A percentile compares a stretch with the other conserved stretches of the same genome.
phyloP scores from a whole-genome alignment of 257 asterid genomes.

The Lithospermum erythrorhizon region DNA sequence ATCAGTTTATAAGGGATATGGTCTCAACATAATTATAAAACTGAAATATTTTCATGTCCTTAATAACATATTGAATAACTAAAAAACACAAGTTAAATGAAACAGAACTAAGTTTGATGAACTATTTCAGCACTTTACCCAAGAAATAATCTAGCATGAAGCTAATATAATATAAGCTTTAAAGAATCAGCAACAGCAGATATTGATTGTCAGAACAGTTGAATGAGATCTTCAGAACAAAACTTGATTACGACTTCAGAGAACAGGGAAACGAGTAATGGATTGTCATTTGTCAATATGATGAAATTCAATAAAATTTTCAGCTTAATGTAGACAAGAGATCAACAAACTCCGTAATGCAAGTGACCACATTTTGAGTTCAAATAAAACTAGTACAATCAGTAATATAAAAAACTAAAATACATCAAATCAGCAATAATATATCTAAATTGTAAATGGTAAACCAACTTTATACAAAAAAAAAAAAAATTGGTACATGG shows the following conservation, averaged over 20 bases:
- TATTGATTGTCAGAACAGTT: too few species aligned
- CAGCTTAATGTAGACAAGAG: not conserved
- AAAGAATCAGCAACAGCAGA: too few species aligned
- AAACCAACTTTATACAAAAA: too few species aligned
- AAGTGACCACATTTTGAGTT: not conserved
- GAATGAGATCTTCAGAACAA: not conserved
- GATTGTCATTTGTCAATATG: not conserved
- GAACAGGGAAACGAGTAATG: not conserved
- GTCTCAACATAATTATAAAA: not conserved
- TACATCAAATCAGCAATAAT: too few species aligned
- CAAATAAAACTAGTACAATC: not conserved
- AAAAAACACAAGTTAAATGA: too few species aligned
- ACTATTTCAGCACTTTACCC: not conserved
- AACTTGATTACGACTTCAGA: not conserved
- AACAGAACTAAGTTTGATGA: not conserved
- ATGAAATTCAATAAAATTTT: not conserved
- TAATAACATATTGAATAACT: not conserved
- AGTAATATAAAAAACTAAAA: not conserved
- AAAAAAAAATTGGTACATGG: not conserved
- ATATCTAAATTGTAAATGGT: not conserved
- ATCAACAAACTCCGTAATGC: not conserved
- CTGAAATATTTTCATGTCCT: too few species aligned
- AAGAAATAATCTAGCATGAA: too few species aligned
- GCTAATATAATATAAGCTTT: too few species aligned
- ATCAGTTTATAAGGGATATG: not conserved